Evolutionary conservation across 177 flowering plant species (phyloP).

Genomic region (Telopea speciosissima): DNA sequence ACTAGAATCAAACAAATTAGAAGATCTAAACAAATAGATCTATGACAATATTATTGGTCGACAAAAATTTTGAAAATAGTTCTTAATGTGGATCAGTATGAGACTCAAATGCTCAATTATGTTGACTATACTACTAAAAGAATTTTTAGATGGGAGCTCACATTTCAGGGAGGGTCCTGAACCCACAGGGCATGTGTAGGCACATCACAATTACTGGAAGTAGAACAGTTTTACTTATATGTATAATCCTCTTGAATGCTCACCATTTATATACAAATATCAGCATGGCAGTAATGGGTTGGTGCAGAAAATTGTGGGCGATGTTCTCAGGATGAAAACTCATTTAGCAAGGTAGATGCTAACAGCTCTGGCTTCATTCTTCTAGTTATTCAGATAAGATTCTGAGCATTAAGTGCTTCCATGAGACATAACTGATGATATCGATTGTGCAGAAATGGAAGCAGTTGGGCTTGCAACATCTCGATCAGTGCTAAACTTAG

Average conservation of each 20-base stretch:
- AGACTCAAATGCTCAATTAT: too few species aligned
- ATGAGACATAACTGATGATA: slow-evolving; percentile 39
- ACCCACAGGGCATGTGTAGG: neutral
- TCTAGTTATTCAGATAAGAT: neutral
- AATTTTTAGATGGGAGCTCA: too few species aligned
- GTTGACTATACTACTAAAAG: too few species aligned
- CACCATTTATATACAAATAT: neutral
- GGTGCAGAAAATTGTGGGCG: neutral
- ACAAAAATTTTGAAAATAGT: too few species aligned
- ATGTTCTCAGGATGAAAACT: neutral
- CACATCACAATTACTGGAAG: too few species aligned
- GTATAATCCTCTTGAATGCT: neutral
- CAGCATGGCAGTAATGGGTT: neutral
- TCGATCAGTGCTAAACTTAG: slow-evolving; percentile 30
- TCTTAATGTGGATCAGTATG: too few species aligned
- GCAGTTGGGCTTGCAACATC: slow-evolving; percentile 51
- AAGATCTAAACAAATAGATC: too few species aligned
- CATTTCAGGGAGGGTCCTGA: neutral
- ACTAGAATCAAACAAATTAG: too few species aligned
- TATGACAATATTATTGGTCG: too few species aligned
- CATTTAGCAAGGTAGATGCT: neutral
- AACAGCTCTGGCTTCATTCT: neutral
- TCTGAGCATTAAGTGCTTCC: slow-evolving; percentile 27
- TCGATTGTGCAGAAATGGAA: slow-evolving; percentile 31
- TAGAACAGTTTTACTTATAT: neutral